Evolutionary conservation across 805 yeast species (phyloP), one percentile per base, ranked within the genome.

Genomic region (Nakazawaea populi): DNA sequence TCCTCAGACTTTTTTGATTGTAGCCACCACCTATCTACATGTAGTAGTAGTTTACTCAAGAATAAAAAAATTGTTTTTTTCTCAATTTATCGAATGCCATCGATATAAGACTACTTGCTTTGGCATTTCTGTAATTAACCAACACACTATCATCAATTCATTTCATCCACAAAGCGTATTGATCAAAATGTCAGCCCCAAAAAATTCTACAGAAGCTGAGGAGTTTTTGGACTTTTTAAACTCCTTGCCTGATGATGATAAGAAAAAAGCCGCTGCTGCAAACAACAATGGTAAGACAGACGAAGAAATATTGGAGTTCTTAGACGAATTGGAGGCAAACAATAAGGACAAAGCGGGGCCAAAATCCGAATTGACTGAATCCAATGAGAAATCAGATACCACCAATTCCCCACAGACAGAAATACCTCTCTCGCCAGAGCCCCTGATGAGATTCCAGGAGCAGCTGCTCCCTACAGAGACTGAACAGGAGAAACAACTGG

Each of bases 221-320:
- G 92, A 87, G 58, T 92, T 87, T 5, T 73, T 87, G 49, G 92
- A 87, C 55, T 88, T 88, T 61, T 74, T 87, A 57, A 89, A 86
- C 60, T 85, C 91, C 0, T 75, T 89, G 45, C 94, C 95, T 3
- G 89, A 84, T 46, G 73, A 75, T 28, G 68, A 74, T 42, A 59
- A 57, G 39, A 58, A 55, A 30, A 60, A 56, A 35, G 60, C 60
- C 9, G 52, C 58, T 18, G 48, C 55, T 34, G n/a, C n/a, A 11
- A 37, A 8, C 2, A 54, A 55, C 24, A 61, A 59, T 6, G 75
- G 62, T 2, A 76, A 77, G 56, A 48, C 66, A 5, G 80, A 75
- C 53, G 79, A 77, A 45, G 83, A 80, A 49, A 73, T 79, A 43
- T 62, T 79, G 52, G 82, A 76, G 18, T 80, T 80, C 52, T 65